phyloP scores from a whole-genome alignment of 2,329 filamentous ascomycete species.

The Aspergillus sp. region DNA sequence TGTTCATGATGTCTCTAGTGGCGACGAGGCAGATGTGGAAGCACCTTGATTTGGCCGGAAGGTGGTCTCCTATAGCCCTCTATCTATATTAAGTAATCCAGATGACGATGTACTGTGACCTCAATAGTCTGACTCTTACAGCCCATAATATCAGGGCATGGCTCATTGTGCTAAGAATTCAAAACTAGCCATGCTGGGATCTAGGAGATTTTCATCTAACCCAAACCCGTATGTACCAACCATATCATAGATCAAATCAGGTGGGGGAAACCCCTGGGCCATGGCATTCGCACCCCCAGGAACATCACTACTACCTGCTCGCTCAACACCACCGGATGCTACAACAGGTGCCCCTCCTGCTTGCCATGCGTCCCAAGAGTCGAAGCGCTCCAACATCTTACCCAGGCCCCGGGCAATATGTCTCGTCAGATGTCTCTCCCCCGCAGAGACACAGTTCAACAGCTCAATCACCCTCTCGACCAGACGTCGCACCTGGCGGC shows the following conservation, averaged over 20 bases:
- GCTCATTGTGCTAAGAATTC: constrained; percentile 40
- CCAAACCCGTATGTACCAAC: constrained; percentile 48
- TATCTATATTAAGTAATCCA: neutral
- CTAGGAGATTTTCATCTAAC: constrained; percentile 44
- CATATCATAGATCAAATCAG: constrained; percentile 47
- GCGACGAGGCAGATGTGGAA: neutral
- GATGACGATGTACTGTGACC: neutral
- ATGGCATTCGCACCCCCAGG: constrained; percentile 45
- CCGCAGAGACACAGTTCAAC: constrained; percentile 44
- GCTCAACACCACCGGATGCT: constrained; percentile 17
- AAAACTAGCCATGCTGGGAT: constrained; percentile 46
- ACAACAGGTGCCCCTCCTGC: constrained; percentile 16
- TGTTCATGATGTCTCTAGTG: neutral
- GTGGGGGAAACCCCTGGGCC: constrained; percentile 44
- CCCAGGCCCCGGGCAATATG: constrained; percentile 46
- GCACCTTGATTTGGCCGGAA: neutral
- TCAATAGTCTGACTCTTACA: neutral
- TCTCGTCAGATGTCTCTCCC: constrained; percentile 45
- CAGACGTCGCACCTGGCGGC: constrained; percentile 40
- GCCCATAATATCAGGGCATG: neutral
- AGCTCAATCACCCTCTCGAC: constrained; percentile 45
- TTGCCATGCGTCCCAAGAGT: constrained; percentile 43
- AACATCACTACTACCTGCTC: constrained; percentile 29
- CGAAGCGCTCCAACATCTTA: constrained; percentile 46
- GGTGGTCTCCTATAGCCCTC: neutral